phyloP scores from a whole-genome alignment of 164 flowering plant genomes.

The Nelumbo lutea region DNA sequence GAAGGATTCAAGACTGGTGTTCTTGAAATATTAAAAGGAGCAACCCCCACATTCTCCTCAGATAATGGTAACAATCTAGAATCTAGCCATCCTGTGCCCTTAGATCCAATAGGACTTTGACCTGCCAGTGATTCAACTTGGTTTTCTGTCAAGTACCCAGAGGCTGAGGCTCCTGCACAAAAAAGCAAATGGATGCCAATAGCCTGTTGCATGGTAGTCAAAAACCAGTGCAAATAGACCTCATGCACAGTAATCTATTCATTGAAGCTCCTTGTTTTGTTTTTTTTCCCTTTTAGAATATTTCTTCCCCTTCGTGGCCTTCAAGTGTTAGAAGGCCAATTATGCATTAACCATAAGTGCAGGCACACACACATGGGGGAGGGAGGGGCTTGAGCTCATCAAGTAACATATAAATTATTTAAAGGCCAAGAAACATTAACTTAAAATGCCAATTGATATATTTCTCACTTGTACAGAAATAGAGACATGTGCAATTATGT shows the following conservation, averaged over 20 bases:
- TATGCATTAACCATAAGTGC: no score
- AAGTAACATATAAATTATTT: background rate
- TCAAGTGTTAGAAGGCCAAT: no score
- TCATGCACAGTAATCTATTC: no score
- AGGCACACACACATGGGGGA: no score
- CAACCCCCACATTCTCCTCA: conserved; percentile 2
- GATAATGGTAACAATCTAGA: conserved; percentile 2
- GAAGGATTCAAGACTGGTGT: conserved; percentile 2
- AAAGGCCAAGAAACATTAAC: no score
- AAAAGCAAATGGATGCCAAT: background rate
- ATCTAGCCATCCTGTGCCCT: conserved; percentile 6
- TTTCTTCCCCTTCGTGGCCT: background rate
- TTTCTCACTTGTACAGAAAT: no score
- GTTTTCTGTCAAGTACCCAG: conserved; percentile 13
- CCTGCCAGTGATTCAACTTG: conserved; percentile 2
- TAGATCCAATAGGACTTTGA: background rate
- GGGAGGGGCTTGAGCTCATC: no score
- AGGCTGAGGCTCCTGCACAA: conserved; percentile 10
- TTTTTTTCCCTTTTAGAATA: background rate
- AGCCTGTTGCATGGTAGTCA: background rate
- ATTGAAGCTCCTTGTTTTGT: background rate
- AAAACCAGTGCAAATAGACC: background rate
- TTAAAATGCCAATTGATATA: background rate
- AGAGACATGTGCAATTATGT: background rate
- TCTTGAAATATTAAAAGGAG: conserved; percentile 10